These are phyloP conservation scores for Neofusicoccum sp. DNA, from an alignment of 2,329 filamentous ascomycete species.

Conservation along the genomic window DNA sequence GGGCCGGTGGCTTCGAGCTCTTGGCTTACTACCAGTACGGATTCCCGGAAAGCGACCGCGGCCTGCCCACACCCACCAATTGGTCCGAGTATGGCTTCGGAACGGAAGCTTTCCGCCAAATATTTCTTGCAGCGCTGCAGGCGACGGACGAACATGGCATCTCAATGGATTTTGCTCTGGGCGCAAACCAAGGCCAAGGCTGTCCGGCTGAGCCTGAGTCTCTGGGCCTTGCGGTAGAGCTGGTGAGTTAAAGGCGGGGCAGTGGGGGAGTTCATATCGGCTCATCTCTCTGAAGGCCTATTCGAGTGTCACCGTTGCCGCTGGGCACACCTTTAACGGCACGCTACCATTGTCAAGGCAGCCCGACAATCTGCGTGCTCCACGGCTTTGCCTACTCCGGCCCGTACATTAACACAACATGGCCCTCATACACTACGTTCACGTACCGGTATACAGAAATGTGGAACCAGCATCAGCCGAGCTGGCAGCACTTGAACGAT, in stretches of 20 bases:
- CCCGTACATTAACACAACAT: conserved; percentile 48
- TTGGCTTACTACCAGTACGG: conserved; percentile 27
- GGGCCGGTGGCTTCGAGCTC: conserved; percentile 25
- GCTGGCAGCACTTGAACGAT: conserved; percentile 41
- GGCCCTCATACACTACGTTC: conserved; percentile 50
- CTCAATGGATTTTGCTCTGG: conserved; percentile 47
- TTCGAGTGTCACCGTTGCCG: conserved; percentile 20
- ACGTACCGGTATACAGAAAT: conserved; percentile 44
- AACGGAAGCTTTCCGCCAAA: conserved; percentile 32
- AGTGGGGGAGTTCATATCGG: not conserved
- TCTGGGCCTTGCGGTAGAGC: conserved; percentile 22
- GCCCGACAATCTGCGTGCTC: conserved; percentile 31
- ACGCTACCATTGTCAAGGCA: conserved; percentile 20
- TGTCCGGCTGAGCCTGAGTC: conserved; percentile 36
- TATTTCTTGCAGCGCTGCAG: conserved; percentile 30
- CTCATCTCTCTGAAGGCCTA: not conserved
- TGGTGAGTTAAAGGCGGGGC: conserved; percentile 10
- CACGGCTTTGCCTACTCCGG: conserved; percentile 46
- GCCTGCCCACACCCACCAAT: conserved; percentile 26
- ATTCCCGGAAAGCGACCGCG: conserved; percentile 12
- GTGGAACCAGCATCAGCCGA: conserved; percentile 41
- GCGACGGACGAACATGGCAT: conserved; percentile 38
- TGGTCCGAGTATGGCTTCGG: conserved; percentile 45
- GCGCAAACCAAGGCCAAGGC: conserved; percentile 49
- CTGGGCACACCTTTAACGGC: conserved; percentile 17